These are phyloP conservation scores for Alliaria petiolata DNA, from an alignment of 345 rosid species.

Conservation along the genomic window DNA sequence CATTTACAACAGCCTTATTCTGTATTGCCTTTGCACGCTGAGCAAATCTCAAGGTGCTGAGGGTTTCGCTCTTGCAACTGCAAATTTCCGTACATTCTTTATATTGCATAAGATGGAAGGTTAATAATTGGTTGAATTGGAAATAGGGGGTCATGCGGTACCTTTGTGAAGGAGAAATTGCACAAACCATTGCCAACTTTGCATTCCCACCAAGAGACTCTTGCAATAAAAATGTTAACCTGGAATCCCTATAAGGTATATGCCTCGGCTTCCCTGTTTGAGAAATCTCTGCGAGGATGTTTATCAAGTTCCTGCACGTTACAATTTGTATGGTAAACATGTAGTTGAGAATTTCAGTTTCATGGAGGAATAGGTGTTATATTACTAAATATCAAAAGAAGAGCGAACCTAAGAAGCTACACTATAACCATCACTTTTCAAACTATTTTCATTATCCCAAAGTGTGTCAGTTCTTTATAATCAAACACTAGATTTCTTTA, in stretches of 20 bases:
- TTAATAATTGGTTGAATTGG: not conserved
- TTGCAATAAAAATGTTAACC: slow-evolving; percentile 81
- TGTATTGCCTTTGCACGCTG: slow-evolving; percentile 83
- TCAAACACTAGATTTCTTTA: not conserved
- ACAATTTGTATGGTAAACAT: not conserved
- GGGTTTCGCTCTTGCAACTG: slow-evolving; percentile 84
- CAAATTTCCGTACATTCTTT: slow-evolving; percentile 5
- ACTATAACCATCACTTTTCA: not conserved
- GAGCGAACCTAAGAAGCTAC: not conserved
- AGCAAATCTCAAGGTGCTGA: slow-evolving; percentile 81
- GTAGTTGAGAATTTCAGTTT: not conserved
- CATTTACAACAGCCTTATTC: slow-evolving; percentile 83
- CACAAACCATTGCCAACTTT: slow-evolving; percentile 82
- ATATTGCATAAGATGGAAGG: not conserved
- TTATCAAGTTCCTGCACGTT: slow-evolving; percentile 75
- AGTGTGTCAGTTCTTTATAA: not conserved
- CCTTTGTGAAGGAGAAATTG: slow-evolving; percentile 82
- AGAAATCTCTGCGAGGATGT: slow-evolving; percentile 87
- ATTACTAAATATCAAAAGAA: not conserved
- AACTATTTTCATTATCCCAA: not conserved
- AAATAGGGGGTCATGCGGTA: slow-evolving; percentile 19
- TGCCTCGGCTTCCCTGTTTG: slow-evolving; percentile 91
- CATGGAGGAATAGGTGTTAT: not conserved
- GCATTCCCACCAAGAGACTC: slow-evolving; percentile 98
- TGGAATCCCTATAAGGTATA: slow-evolving; percentile 90